Base-by-base conservation (phyloP, 2,329 filamentous ascomycete genomes). In the Epichloe brachyelytri region DNA sequence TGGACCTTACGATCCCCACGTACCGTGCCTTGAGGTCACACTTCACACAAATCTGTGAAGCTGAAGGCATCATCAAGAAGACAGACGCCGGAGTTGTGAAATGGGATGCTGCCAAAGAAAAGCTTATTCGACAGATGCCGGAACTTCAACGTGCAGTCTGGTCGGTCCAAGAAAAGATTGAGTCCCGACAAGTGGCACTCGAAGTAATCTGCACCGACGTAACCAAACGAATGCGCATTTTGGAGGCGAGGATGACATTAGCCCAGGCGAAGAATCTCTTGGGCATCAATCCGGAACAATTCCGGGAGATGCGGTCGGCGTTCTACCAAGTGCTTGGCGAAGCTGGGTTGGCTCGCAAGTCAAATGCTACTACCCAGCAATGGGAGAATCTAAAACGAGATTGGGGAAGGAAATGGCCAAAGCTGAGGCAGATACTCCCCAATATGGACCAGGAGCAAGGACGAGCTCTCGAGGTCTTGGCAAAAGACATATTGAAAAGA, bases 191-290 rank as follows among this genome's bases (percentile, higher is more conserved):
- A 38, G 71, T 88, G 44, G 85, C 86, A 0, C 70, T 94, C 5
- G 87, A 94, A 62, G 78, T 88, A 44, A 82, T 94, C 22, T 89
- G 85, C 61, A 84, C 80, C 30, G 86, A 91, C 66, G 85, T 91
- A 33, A 90, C 86, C 1, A 93, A 93, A 67, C 75, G 85, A 19
- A 82, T 90, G 72, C 79, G 87, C 17, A 59, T 79, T 71, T 12
- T 80, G 52, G 78, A 81, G 46, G 75, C 73, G 36, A 73, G 78
- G n/a, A 82, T 91, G 76, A 83, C 80, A 1, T 77, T 91, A 43
- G 76, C 80, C 1, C 83, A 89, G 53, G 86, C 85, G 4, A 90
- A 88, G 63, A 86, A 85, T 15, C 57, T 67, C 1, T 61, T 76
- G 12, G 68, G 68, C 0, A 54, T 75, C 39, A 71, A 75, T 51